These are phyloP conservation scores for Tausonia pullulans DNA, from an alignment of 1,284 basidiomycete genomes.

Conservation along the genomic window DNA sequence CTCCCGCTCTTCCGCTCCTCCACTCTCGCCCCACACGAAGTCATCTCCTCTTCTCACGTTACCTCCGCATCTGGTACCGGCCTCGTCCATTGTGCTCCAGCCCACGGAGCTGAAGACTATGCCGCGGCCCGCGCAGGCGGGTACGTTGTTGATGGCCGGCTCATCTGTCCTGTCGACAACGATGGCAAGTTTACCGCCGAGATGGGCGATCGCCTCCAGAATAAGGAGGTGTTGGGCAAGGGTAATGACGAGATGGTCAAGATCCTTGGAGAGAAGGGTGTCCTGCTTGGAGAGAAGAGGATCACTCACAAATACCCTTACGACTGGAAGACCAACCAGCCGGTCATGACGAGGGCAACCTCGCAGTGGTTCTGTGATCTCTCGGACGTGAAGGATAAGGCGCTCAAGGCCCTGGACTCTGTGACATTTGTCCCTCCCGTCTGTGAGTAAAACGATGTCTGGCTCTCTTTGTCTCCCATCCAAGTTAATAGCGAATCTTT, in stretches of 20 bases:
- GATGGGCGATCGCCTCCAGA: conserved; percentile 44
- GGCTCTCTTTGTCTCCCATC: background rate
- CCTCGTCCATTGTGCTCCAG: conserved; percentile 89
- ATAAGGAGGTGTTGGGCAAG: conserved; percentile 57
- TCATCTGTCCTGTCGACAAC: conserved; percentile 66
- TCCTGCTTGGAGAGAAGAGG: conserved; percentile 51
- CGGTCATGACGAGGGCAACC: conserved; percentile 84
- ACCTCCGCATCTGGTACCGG: conserved; percentile 86
- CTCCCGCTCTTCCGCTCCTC: conserved; percentile 52
- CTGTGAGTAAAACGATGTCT: conserved; percentile 44
- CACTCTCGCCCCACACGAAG: conserved; percentile 41
- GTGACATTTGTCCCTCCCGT: conserved; percentile 67
- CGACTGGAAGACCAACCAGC: conserved; percentile 92
- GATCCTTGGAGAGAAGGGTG: conserved; percentile 47
- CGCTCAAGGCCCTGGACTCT: conserved; percentile 55
- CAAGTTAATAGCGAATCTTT: conserved; percentile 11
- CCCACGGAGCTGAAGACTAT: conserved; percentile 92
- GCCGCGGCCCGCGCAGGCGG: conserved; percentile 26
- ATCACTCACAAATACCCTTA: conserved; percentile 87
- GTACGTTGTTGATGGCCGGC: background rate
- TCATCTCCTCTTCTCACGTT: conserved; percentile 53
- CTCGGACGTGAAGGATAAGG: conserved; percentile 65
- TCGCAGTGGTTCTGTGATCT: conserved; percentile 97
- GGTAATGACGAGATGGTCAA: conserved; percentile 58
- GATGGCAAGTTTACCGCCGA: conserved; percentile 65